Evolutionary conservation across 2,329 filamentous ascomycete species (phyloP), one percentile per base, ranked within the genome.

Genomic region (Zasmidium citrigriseum): DNA sequence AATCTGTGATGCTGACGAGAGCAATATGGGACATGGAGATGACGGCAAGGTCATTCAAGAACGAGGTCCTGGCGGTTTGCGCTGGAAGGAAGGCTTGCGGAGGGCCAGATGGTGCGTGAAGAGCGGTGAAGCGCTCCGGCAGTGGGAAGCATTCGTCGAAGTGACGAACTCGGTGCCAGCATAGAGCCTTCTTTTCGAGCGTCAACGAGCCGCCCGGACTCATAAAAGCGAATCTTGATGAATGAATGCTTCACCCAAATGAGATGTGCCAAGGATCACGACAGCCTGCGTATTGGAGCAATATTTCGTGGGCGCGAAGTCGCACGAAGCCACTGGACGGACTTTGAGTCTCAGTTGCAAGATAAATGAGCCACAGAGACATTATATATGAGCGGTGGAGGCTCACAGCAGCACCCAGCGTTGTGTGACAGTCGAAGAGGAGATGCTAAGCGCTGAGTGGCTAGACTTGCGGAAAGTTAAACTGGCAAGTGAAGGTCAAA

Each of bases 1-100:
- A 2, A 81, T 96, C 29, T 96, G 92, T 71, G 93, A 98, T 64
- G 86, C 89, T 0, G 89, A 96, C 58, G 83, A 81, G 25, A 96
- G 90, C 71, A 78, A 85, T 70, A 91, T 96, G 89, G 91, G 90
- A 0, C 78, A 82, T 48, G 90, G 88, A 1, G 91, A 96, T 68
- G 89, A 93, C 68, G 90, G 91, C 0, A 82, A 87, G 45, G 91
- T 96, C 48, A 84, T 96, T 62, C 85, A 78, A 16, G 93, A 98
- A 73, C 82, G 89, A 49, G 93, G 95, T 0, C 93, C 93, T 4
- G 93, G 89, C 11, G 90, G 90, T 14, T 86, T 90, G 57, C 84
- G 93, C 69, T 99, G 95, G 95, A 99, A 96, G 78, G 93, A 97
- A 72, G 95, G 93, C 53, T 85, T 97, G 14, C 82, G 93, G 67